Evolutionary conservation across 2,329 filamentous ascomycete genomes (phyloP), one percentile per base, ranked within the genome.

Genomic region (Paramyrothecium sp.): DNA sequence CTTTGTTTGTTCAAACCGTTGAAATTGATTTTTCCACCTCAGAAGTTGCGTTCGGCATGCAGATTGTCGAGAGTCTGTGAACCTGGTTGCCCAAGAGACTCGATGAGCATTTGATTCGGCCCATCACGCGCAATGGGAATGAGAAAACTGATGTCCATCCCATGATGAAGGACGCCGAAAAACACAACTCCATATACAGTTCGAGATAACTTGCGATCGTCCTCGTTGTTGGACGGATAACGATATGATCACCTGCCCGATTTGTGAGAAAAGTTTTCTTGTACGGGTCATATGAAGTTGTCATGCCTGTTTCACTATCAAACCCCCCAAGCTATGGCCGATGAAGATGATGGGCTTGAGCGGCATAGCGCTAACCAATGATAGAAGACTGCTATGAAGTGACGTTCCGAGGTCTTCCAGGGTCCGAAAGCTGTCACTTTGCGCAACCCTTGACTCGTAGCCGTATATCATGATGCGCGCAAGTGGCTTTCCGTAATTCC

Each of bases 391-490:
- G n/a, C 17, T 30, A 19, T 53, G 53, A 13, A 55, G 49, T 12
- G 44, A 51, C 17, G 50, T 56, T 11, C 51, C 47, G 12, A 56
- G 54, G 16, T 59, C 57, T 16, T 56, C 54, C 12, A 59, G 19
- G 34, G 47, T 54, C 38, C 54, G 51, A 3, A 59, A 19, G 20
- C 55, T 66, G 7, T 58, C 54, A 56, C 62, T 68, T 8, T 58
- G 17, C 7, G 26, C n/a, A 13, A 67, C 50, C 16, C 21, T 33
- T n/a, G 63, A 60, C 17, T 65, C 60, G 48, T 70, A 69, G n/a
- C 69, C 67, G 54, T 68, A 70, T 7, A 60, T 62, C 30, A 70
- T 58, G 2, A 72, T 59, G 11, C 67, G 59, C 4, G 62, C 64
- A 2, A 34, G 50, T 1, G 58, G 34, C 13, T 19, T 7, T 3